Conservation (phyloP, 73 alveolate species). For the Paramecium bursaria region DNA sequence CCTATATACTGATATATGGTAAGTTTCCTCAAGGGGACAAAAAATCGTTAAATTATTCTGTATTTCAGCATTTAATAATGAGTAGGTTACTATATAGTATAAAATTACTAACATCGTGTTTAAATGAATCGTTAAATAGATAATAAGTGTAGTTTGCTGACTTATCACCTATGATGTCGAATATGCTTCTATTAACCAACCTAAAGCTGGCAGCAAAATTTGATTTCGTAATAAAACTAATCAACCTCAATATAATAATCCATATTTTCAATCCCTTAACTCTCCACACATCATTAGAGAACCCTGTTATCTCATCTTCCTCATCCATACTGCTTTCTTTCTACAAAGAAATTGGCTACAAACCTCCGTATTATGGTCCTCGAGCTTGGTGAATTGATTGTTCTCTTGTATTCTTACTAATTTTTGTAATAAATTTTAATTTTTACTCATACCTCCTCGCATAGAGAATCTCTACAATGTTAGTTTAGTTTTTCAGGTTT, state of each 20-base stretch:
- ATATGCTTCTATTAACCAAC: constrained; percentile 12
- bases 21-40: constrained; percentile 23
- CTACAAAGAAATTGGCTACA: too few relatives aligned
- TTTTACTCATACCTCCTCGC: too few relatives aligned
- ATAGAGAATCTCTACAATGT: too few relatives aligned
- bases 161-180: constrained; percentile 32
- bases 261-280: constrained; percentile 4
- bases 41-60: background rate
- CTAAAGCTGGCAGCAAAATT: constrained; percentile 50
- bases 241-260: constrained; percentile 19
- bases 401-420: too few relatives aligned
- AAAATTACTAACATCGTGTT: background rate
- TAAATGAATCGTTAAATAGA: constrained; percentile 1
- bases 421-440: too few relatives aligned
- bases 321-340: too few relatives aligned
- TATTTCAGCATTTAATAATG: background rate
- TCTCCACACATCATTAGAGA: constrained; percentile 18
- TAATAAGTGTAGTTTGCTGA: constrained; percentile 22
- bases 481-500: too few relatives aligned
- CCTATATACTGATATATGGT: background rate
- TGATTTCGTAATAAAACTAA: constrained; percentile 51
- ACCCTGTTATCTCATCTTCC: too few relatives aligned
- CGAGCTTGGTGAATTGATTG: too few relatives aligned
- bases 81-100: background rate
- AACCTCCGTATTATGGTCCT: too few relatives aligned